Conservation (phyloP, 495 filamentous ascomycete species). For the Neurospora sp. region DNA sequence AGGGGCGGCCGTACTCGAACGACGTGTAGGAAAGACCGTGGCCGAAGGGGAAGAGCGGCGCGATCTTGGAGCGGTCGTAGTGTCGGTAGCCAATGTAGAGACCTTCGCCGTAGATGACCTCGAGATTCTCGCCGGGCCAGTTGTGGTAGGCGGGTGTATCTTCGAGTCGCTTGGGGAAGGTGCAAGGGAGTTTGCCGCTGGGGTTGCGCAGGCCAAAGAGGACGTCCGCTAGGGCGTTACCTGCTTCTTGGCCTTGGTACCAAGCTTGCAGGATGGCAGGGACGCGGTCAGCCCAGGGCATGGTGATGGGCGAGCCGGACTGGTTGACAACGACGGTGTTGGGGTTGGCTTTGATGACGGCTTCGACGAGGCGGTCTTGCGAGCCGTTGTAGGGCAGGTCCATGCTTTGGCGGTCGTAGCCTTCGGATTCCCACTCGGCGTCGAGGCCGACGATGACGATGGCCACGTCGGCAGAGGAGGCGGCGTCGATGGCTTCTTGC, state of each 20-base stretch:
- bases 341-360: constrained; percentile 61
- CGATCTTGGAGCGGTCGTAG: constrained; percentile 61
- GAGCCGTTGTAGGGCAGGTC: constrained; percentile 60
- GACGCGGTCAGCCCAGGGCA: constrained; percentile 67
- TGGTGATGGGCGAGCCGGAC: constrained; percentile 72
- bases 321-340: constrained; percentile 71
- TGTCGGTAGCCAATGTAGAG: constrained; percentile 76
- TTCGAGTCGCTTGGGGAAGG: constrained; percentile 60
- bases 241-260: constrained; percentile 83
- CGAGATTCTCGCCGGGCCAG: constrained; percentile 70
- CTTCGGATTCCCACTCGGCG: constrained; percentile 83
- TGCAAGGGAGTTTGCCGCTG: constrained; percentile 73
- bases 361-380: constrained; percentile 64
- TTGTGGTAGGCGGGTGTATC: constrained; percentile 79
- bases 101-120: constrained; percentile 75
- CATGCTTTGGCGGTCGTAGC: constrained; percentile 76
- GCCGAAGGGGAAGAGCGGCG: constrained; percentile 68
- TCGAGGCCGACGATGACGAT: constrained; percentile 73
- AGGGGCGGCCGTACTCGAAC: constrained; percentile 58
- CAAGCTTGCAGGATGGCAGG: constrained; percentile 65
- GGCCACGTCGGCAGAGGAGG: constrained; percentile 60
- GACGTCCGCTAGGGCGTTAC: constrained; percentile 76
- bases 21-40: constrained; percentile 76
- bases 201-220: constrained; percentile 78
- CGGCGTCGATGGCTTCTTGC: constrained; percentile 58